phyloP scores from a whole-genome alignment of 176 grass and related monocot species.

The Metroxylon sagu region DNA sequence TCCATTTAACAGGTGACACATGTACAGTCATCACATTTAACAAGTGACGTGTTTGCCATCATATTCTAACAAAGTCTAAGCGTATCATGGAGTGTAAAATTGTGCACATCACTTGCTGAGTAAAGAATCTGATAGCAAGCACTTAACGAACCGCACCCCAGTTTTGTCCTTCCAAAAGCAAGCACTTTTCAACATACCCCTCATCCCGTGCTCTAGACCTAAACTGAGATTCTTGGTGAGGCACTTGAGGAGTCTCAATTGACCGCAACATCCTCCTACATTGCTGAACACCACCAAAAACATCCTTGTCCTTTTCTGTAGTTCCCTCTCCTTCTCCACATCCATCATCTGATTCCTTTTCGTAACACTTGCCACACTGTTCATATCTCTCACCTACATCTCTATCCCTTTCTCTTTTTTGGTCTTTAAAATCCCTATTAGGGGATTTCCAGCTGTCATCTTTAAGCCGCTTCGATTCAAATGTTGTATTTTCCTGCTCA shows the following conservation, averaged over 20 bases:
- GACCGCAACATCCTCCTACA: conserved; percentile 44
- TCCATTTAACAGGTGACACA: no score
- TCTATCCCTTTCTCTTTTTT: conserved; percentile 56
- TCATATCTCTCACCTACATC: conserved; percentile 50
- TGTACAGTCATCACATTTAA: no score
- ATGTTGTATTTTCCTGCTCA: conserved; percentile 43
- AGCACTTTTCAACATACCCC: conserved; percentile 38
- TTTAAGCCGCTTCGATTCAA: conserved; percentile 45
- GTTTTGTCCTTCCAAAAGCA: no score
- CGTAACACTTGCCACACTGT: conserved; percentile 42
- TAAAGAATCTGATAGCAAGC: no score
- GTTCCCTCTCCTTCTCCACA: conserved; percentile 35
- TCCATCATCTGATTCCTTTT: conserved; percentile 69
- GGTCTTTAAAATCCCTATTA: conserved; percentile 49
- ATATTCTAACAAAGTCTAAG: no score
- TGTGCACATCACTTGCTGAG: no score
- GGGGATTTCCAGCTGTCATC: conserved; percentile 51
- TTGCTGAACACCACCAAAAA: conserved; percentile 51
- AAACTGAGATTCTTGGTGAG: conserved; percentile 61
- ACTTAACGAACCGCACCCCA: no score
- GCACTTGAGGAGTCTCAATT: conserved; percentile 48
- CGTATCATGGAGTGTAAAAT: no score
- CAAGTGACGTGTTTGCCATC: no score
- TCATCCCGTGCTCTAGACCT: conserved; percentile 59
- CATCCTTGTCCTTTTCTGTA: conserved; percentile 78